Evolutionary conservation across 1,139 yeast species (phyloP), one percentile per base, ranked within the genome.

Genomic region (Yamadazyma buinensis): DNA sequence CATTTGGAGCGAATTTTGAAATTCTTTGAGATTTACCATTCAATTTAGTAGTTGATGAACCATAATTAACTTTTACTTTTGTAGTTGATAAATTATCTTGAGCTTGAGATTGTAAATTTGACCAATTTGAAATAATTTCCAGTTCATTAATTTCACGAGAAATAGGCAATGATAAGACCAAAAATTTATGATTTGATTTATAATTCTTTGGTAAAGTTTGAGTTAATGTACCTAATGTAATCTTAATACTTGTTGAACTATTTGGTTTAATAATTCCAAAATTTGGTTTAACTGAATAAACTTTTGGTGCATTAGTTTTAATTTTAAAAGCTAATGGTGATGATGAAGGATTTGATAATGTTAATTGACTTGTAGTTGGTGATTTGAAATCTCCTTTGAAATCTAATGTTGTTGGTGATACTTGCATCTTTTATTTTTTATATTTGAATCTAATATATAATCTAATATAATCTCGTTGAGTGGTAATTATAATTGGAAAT

Each of bases 21-120:
- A 46, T 46, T 23, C 50, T 37, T 30, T 46, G 40, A n/a, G 49
- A 45, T 33, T 31, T 45, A 2, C 49, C 48, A 20, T 45, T 46
- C 35, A 45, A 42, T 25, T 37, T 42, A 15, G 41, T 21, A 15
- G 33, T 31, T 17, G 37, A 27, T 7, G 33, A 37, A 24, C 26
- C 36, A 23, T 38, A 31, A n/a, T 32, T 34, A 13, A 40, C 48
- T 27, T 35, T 41, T 19, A 46, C 33, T 28, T 32, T 42, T 10
- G 35, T 22, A 21, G 35, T 25, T 7, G 29, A 19, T 23, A 44
- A 29, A 1, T 28, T 11, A 15, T 33, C 32, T n/a, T 30, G 24
- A 28, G 39, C 39, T 21, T 44, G 43, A 19, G 30, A 34, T 22
- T 45, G 46, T 34, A 46, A 45, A 17, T 41, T 46, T 19, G 44